Base-by-base conservation (phyloP, 192 early-diverging fungal species). In the Backusella tuberculispora region DNA sequence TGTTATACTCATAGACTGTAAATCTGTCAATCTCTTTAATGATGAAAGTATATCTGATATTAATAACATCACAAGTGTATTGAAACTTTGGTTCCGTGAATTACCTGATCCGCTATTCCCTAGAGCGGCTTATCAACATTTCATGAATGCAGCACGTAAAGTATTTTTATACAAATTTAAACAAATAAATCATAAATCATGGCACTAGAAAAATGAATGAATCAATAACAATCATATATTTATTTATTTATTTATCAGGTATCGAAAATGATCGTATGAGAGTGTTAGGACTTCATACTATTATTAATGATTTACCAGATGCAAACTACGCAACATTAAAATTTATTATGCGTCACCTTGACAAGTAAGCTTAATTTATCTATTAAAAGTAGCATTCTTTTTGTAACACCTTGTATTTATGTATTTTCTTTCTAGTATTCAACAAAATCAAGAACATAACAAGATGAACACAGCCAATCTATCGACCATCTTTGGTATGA, bases 81-180 rank as follows among this genome's bases (percentile, higher is more conserved):
- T 99, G 4, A 99, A 99, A 79, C 85, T 96, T 63, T 99, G 93
- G 88, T 93, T 99, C 80, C 87, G 98, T 38, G 96, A 98, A 80
- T 80, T 99, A n/a, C 94, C 96, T 6, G 95, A 96, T 47, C 92
- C 95, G 1, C 81, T 98, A 0, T 85, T 99, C 70, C 93, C 96
- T 56, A 79, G 80, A 53, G 48, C 71, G 19, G 80, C 87, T 73
- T 96, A 93, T 77, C 80, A 85, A 14, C 79, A 87, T 42, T 88
- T 96, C 47, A 84, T 95, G 43, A 88, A 88, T 38, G 92, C 93
- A 5, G 89, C 93, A 19, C 76, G 93, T 92, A 82, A 85, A 85
- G 84, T 41, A 47, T 6, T 14, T 47, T 50, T 50, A 50, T 19
- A 50, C 19, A 50, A 9, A 50, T 8, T 7, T 2, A n/a, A 9